phyloP scores from a whole-genome alignment of 2,329 filamentous ascomycete species.

The Arthroderma sp. region DNA sequence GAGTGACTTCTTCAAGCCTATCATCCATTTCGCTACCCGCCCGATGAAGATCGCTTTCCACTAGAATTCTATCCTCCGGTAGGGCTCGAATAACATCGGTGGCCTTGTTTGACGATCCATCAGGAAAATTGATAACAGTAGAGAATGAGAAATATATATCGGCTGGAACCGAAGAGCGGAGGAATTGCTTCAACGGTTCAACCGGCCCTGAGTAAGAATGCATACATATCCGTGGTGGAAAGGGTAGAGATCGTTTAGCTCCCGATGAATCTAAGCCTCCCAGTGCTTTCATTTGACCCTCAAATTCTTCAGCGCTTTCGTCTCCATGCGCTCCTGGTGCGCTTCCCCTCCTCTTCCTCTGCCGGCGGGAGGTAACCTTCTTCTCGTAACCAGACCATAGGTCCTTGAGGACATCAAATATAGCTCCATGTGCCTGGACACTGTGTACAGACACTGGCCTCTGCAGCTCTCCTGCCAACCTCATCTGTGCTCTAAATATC shows the following conservation, averaged over 20 bases:
- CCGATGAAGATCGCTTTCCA: slow-evolving; percentile 81
- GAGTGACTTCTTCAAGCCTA: slow-evolving; percentile 58
- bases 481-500: slow-evolving; percentile 45
- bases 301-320: slow-evolving; percentile 16
- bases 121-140: slow-evolving; percentile 61
- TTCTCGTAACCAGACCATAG: slow-evolving; percentile 47
- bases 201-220: slow-evolving; percentile 80
- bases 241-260: slow-evolving; percentile 41
- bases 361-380: slow-evolving; percentile 36
- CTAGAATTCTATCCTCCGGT: slow-evolving; percentile 64
- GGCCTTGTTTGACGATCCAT: slow-evolving; percentile 40
- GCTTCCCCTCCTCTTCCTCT: slow-evolving; percentile 25
- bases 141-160: slow-evolving; percentile 84
- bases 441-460: slow-evolving; percentile 50
- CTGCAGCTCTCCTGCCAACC: slow-evolving; percentile 44
- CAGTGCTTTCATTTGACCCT: slow-evolving; percentile 13
- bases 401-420: slow-evolving; percentile 43
- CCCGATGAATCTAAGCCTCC: slow-evolving; percentile 3
- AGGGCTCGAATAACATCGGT: slow-evolving; percentile 56
- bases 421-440: slow-evolving; percentile 47
- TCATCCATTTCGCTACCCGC: slow-evolving; percentile 73
- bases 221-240: slow-evolving; percentile 77
- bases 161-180: slow-evolving; percentile 57
- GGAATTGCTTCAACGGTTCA: slow-evolving; percentile 65
- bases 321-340: slow-evolving; percentile 18